Evolutionary conservation across 1,284 basidiomycete species (phyloP), one percentile per base, ranked within the genome.

Genomic region (Moesziomyces globuligerus): DNA sequence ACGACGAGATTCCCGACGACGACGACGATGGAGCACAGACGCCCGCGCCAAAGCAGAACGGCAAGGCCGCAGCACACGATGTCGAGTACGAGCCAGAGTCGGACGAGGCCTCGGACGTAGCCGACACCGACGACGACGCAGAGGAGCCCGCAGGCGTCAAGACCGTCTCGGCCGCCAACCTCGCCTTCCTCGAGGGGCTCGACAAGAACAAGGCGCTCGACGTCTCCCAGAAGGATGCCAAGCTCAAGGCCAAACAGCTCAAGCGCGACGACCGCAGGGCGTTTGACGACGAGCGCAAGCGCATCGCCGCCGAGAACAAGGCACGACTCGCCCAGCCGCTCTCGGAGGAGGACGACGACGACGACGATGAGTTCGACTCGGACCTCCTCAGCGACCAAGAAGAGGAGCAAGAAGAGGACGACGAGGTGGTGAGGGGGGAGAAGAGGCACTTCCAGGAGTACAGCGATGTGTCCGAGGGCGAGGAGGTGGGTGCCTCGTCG

Each of bases 251-350:
- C 3, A 70, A 65, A 24, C 45, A 56, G 28, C 45, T 65, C 11
- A 70, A 70, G 21, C 26, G 67, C 0, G 42, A 32, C 9, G 61
- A 71, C 34, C 28, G 62, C 8, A 38, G 20, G 2, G 53, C 61
- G 42, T 57, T 71, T n/a, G 68, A 66, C 18, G 47, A 71, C 9
- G 23, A 28, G 17, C 34, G 56, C 11, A 71, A 47, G 39, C 40
- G 52, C 13, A 29, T 55, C 17, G 46, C 28, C 21, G 60, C 60
- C 8, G 56, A 70, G 37, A 53, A 48, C 38, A 60, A 57, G 90
- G 25, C 90, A 89, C 39, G 88, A 89, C 64, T 88, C 90, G 36
- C 92, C 93, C 78, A 91, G 85, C 94, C 32, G 83, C 36, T 36
- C 4, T 48, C 26, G 7, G 54, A 59, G 11, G 59, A 53, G 4